Evolutionary conservation across 192 early-diverging fungal species (phyloP).

Genomic region (Pecoramyces ruminantium): DNA sequence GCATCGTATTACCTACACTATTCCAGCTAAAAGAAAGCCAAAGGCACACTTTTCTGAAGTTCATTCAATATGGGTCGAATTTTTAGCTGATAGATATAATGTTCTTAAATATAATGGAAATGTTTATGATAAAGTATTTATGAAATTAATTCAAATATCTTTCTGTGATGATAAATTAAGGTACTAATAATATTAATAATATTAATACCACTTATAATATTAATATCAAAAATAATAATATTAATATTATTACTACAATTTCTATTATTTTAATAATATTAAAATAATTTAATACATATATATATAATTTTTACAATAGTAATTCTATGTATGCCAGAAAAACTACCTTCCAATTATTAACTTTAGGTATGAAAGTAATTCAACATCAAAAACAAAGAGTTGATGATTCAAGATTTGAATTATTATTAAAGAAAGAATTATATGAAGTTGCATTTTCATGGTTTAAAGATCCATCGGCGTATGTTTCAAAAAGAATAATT

Average conservation of each 20-base stretch:
- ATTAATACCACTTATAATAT: no score
- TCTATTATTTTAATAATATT: no score
- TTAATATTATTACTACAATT: no score
- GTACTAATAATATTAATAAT: neutral
- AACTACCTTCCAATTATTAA: neutral
- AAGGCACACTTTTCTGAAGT: constrained; percentile 40
- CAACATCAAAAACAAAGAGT: neutral
- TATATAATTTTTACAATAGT: no score
- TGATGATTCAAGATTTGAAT: neutral
- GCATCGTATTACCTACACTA: constrained; percentile 80
- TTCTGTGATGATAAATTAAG: constrained; percentile 13
- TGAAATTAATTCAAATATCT: constrained; percentile 64
- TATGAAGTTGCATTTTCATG: neutral
- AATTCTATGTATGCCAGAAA: constrained; percentile 26
- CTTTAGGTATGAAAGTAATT: neutral
- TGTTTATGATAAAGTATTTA: constrained; percentile 55
- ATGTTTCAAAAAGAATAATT: neutral
- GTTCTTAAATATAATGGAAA: constrained; percentile 53
- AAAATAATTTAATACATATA: no score
- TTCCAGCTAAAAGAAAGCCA: constrained; percentile 56
- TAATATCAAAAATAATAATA: no score
- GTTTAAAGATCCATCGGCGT: neutral
- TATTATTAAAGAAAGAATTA: neutral
- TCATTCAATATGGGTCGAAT: constrained; percentile 74
- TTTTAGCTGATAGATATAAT: constrained; percentile 69